Evolutionary conservation across 805 yeast genomes (phyloP), one percentile per base, ranked within the genome.

Genomic region (Phaffomyces opuntiae): DNA sequence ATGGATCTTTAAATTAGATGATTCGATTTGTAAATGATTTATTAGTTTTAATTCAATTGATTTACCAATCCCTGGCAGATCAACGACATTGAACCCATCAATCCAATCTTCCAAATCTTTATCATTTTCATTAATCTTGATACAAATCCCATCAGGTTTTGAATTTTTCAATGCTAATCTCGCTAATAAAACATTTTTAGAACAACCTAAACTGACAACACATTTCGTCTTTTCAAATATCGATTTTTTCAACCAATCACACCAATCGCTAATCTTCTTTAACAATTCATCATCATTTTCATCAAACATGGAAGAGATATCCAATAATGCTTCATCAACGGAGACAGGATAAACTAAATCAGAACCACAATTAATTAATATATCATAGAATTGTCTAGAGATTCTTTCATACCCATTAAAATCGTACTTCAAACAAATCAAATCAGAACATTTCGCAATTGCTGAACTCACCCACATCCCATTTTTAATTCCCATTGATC

Each of bases 401-500:
- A 74, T 73, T 31, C 57, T 54, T 59, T 86, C 93, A 58, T 89
- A 89, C 7, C 75, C 74, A 5, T 73, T 78, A 61, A 90, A 91
- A 50, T 87, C 83, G 58, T 88, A 87, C 8, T 79, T 82, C 16
- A 91, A 54, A 21, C 78, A 70, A 0, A 78, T 65, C 33, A 91
- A 61, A 5, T 77, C 46, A 0, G 93, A 95, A 55, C 97, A 87
- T 32, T 77, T 48, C 35, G 65, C 62, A 49, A 65, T 68, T 0
- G 97, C 98, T 2, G 68, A 53, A 1, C 79, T 68, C 2, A 87
- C 75, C 95, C 97, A 93, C 93, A 84, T 87, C 0, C 98, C 98
- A 59, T 93, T 90, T 26, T 60, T 67, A 5, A 91, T 81, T 0
- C 98, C 98, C 47, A 53, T 69, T n/a, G 68, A 59, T 27, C 99